phyloP scores from a whole-genome alignment of 2,329 filamentous ascomycete species.

The Fusarium staphyleae region DNA sequence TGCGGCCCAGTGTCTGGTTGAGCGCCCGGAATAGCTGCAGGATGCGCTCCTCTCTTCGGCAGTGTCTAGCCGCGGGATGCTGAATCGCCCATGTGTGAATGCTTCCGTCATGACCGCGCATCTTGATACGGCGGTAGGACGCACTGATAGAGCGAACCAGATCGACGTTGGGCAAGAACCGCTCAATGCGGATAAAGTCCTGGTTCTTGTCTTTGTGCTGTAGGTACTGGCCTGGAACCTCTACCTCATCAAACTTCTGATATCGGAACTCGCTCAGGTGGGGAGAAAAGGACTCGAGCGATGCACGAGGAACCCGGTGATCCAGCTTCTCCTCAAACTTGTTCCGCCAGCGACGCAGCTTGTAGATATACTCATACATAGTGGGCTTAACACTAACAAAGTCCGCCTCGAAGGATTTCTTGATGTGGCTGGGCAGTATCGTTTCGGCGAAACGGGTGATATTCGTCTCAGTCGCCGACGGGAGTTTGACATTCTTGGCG shows the following conservation, averaged over 20 bases:
- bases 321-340: conserved; percentile 98
- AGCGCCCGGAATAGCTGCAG: conserved; percentile 97
- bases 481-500: conserved; percentile 89
- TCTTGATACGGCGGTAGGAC: conserved; percentile 91
- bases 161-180: conserved; percentile 94
- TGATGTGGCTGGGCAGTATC: conserved; percentile 91
- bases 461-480: conserved; percentile 89
- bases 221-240: conserved; percentile 95
- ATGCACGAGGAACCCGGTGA: conserved; percentile 74
- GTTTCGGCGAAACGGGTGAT: conserved; percentile 97
- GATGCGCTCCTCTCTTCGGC: conserved; percentile 91
- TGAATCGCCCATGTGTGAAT: conserved; percentile 97
- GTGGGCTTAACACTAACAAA: conserved; percentile 95
- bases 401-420: conserved; percentile 96
- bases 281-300: conserved; percentile 85
- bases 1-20: conserved; percentile 88
- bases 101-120: conserved; percentile 96
- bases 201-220: conserved; percentile 99
- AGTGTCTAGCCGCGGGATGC: conserved; percentile 91
- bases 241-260: conserved; percentile 97
- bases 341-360: conserved; percentile 92
- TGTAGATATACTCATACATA: conserved; percentile 98
- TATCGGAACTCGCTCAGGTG: conserved; percentile 97
- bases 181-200: conserved; percentile 96
- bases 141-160: conserved; percentile 88